Conservation (phyloP, 768 basidiomycete genomes). For the Agaricus subrufescens region DNA sequence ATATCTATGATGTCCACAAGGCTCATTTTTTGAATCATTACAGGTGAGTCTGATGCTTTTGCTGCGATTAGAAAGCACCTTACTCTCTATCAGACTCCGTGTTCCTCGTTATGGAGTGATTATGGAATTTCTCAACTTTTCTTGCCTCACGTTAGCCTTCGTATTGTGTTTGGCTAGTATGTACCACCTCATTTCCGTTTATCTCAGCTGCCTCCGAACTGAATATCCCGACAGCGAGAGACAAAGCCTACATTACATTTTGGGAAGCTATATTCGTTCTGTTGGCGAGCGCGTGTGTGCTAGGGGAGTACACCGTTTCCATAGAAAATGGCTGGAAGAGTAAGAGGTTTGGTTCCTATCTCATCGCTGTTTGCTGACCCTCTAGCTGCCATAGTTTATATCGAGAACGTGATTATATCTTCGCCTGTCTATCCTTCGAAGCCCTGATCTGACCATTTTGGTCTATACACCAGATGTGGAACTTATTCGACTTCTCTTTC, state of each 20-base stretch:
- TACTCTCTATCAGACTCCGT: slow-evolving; percentile 47
- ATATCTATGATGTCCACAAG: slow-evolving; percentile 61
- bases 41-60: slow-evolving; percentile 32
- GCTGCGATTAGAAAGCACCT: neutral
- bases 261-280: slow-evolving; percentile 76
- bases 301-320: slow-evolving; percentile 86
- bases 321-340: slow-evolving; percentile 87
- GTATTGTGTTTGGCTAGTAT: slow-evolving; percentile 73
- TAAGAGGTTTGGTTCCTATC: slow-evolving; percentile 23
- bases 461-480: slow-evolving; percentile 66
- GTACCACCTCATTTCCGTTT: slow-evolving; percentile 18
- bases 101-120: slow-evolving; percentile 79
- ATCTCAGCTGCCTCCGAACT: neutral
- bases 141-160: slow-evolving; percentile 61
- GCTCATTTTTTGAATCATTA: slow-evolving; percentile 84
- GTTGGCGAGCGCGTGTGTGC: slow-evolving; percentile 69
- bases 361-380: neutral
- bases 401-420: slow-evolving; percentile 59
- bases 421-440: no score
- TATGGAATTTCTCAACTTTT: slow-evolving; percentile 77
- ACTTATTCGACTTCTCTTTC: slow-evolving; percentile 80
- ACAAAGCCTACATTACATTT: slow-evolving; percentile 41
- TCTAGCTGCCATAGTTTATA: slow-evolving; percentile 52
- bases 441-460: neutral
- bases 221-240: slow-evolving; percentile 42